Percentiles rank a stretch among this genome's conserved stretches.
Conservation (phyloP, 331 rosid genomes). For the Malus hybrid region DNA sequence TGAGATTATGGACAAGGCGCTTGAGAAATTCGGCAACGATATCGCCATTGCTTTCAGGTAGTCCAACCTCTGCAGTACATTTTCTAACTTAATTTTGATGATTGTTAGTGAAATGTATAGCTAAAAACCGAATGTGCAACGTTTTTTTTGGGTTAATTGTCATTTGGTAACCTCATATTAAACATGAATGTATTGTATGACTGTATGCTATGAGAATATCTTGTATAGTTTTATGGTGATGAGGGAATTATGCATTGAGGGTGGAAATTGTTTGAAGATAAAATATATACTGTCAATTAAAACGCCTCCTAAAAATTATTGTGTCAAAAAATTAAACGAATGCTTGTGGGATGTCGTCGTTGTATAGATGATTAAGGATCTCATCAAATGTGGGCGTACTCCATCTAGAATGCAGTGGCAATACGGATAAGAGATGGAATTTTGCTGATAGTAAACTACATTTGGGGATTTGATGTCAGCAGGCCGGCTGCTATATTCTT, state of each 20-base stretch:
- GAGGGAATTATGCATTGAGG: neutral
- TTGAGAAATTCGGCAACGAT: slow-evolving; percentile 73
- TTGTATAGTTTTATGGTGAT: neutral
- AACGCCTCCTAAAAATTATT: neutral
- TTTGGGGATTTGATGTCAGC: neutral
- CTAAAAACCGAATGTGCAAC: neutral
- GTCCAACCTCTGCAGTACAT: neutral
- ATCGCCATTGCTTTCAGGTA: slow-evolving; percentile 96
- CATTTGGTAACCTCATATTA: neutral
- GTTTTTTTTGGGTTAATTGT: neutral
- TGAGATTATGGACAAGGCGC: slow-evolving; percentile 75
- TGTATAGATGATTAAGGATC: neutral
- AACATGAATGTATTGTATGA: neutral
- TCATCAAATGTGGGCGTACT: neutral
- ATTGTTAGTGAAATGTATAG: neutral
- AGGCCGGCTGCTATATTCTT: neutral
- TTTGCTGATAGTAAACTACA: neutral
- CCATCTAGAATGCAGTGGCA: neutral
- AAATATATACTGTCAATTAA: neutral
- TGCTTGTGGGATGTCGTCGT: neutral
- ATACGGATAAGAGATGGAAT: neutral
- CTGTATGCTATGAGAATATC: neutral
- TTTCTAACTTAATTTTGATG: too few species aligned
- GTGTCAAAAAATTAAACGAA: neutral
- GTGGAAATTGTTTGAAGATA: neutral